A percentile compares a stretch with the other conserved stretches of the same genome.
Conservation (phyloP, 257 asterid species). For the Avicennia marina region DNA sequence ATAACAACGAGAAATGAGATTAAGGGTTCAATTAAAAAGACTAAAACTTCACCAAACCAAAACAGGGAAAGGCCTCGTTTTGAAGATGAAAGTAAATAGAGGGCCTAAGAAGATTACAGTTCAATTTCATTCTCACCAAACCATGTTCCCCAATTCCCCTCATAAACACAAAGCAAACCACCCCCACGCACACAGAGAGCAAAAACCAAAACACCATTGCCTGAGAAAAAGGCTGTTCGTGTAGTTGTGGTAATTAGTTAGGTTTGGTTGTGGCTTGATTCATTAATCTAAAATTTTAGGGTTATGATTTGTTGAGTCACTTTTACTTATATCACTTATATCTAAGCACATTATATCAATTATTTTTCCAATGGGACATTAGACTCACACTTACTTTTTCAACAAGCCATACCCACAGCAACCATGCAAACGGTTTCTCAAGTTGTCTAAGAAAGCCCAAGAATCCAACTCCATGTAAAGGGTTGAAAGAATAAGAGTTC, state of each 20-base stretch:
- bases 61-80: slow-evolving; percentile 1
- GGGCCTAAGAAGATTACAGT: background rate
- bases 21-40: background rate
- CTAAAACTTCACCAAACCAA: slow-evolving; percentile 1
- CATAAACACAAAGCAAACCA: background rate
- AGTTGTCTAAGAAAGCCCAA: background rate
- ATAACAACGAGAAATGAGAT: slow-evolving; percentile 4
- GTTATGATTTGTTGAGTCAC: too few species aligned
- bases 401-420: slow-evolving; percentile 10
- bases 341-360: too few species aligned
- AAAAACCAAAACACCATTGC: slow-evolving; percentile 1
- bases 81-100: background rate
- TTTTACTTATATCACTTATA: too few species aligned
- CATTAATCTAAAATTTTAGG: too few species aligned
- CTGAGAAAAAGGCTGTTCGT: too few species aligned
- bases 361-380: too few species aligned
- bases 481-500: background rate
- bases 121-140: background rate
- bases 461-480: slow-evolving; percentile 6
- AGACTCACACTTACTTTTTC: too few species aligned
- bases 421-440: slow-evolving; percentile 24
- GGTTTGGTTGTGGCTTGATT: too few species aligned
- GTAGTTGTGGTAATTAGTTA: too few species aligned
- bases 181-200: too few species aligned
- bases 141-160: slow-evolving; percentile 2